Conservation (phyloP, 331 rosid species). For the Prunus yedoensis region DNA sequence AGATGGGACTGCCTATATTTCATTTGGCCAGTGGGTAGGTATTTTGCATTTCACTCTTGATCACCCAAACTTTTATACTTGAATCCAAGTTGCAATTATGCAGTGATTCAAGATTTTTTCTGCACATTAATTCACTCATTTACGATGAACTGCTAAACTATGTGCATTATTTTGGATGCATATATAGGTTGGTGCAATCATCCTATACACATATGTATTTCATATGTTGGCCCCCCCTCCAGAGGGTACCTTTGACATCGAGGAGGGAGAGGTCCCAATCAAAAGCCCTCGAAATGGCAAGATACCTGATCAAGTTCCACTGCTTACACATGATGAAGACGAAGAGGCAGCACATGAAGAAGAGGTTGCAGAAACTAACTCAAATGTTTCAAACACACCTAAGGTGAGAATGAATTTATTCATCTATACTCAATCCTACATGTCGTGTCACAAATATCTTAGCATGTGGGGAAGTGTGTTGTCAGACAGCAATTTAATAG, state of each 20-base stretch:
- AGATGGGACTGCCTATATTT: constrained; percentile 90
- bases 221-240: constrained; percentile 96
- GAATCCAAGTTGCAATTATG: constrained; percentile 19
- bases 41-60: constrained; percentile 24
- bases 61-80: constrained; percentile 19
- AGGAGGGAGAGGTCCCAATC: constrained; percentile 49
- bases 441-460: background rate
- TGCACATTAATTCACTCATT: background rate
- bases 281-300: constrained; percentile 35
- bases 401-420: constrained; percentile 54
- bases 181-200: constrained; percentile 90
- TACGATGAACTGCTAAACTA: background rate
- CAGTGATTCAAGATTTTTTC: background rate
- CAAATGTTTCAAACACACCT: constrained; percentile 35
- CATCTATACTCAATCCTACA: background rate
- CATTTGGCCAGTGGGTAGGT: constrained; percentile 99
- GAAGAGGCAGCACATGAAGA: constrained; percentile 1
- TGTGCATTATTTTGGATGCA: background rate
- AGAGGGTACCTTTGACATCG: constrained; percentile 82
- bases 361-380: constrained; percentile 32
- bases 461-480: background rate
- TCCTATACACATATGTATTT: constrained; percentile 89
- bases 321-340: constrained; percentile 43
- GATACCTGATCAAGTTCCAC: constrained; percentile 56
- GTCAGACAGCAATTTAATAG: background rate